A percentile compares a stretch with the other conserved stretches of the same genome.
Conservation (phyloP, 2,329 filamentous ascomycete species). For the Coleophoma cylindrospora region DNA sequence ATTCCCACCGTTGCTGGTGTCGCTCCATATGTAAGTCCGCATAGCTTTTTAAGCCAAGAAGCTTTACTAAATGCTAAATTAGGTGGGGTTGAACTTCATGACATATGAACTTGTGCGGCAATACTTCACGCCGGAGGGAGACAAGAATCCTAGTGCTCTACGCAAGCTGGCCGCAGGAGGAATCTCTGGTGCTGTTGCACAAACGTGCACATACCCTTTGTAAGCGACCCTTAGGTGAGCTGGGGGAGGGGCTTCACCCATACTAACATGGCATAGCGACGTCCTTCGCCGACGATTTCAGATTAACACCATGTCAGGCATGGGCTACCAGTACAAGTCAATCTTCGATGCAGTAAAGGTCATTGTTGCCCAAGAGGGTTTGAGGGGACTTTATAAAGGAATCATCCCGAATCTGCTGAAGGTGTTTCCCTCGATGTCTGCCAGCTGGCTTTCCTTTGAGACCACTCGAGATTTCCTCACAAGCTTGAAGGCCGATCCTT, state of each 20-base stretch:
- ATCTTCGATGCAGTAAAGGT: conserved; percentile 77
- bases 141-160: conserved; percentile 71
- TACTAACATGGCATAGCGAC: conserved; percentile 49
- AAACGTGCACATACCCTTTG: conserved; percentile 98
- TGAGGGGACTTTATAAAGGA: conserved; percentile 88
- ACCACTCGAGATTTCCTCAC: conserved; percentile 84
- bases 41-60: not conserved
- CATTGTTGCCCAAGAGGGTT: conserved; percentile 79
- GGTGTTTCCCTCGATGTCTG: conserved; percentile 97
- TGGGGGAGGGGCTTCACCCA: too few species aligned
- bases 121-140: conserved; percentile 80
- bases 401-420: conserved; percentile 94
- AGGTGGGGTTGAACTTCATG: conserved; percentile 98
- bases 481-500: conserved; percentile 41
- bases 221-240: conserved; percentile 40
- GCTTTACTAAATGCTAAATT: not conserved
- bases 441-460: conserved; percentile 97
- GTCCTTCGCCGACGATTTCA: conserved; percentile 92
- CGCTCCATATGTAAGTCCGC: conserved; percentile 72
- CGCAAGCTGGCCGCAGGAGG: conserved; percentile 88
- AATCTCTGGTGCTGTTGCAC: conserved; percentile 91
- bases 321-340: conserved; percentile 92
- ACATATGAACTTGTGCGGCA: conserved; percentile 86
- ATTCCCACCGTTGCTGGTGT: conserved; percentile 92
- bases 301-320: conserved; percentile 98